Base-by-base conservation (phyloP, 2,329 filamentous ascomycete species). In the Stachybotrys chartarum region DNA sequence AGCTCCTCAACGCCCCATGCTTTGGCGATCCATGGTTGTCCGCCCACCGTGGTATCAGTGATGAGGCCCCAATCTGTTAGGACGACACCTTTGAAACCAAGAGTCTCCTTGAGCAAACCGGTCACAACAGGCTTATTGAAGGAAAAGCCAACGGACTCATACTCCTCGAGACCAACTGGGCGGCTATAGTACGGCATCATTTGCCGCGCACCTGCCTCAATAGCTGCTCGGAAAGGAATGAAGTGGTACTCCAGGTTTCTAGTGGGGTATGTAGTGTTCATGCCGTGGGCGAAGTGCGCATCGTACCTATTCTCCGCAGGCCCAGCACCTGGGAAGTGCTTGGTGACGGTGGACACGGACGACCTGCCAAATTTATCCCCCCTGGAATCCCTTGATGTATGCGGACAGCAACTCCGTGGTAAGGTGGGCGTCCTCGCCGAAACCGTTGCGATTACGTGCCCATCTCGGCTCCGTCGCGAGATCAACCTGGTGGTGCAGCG, bases 151-250 rank as follows among this genome's bases (percentile, higher is more conserved):
- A 79, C 74, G 12, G 35, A 39, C 30, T 73, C 61, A 54, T 77
- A 74, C 44, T 72, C 76, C 54, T 73, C 61, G 1, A 72, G 76
- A 6, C 71, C 74, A 24, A 78, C 70, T 0, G 78, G 77, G 1
- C 74, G 69, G 0, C 75, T 76, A 60, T 79, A 79, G 63, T 77
- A 78, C 0, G 76, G 76, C 77, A 81, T 79, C 54, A 81, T 79
- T 57, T 80, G 77, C 3, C 76, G 63, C 0, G 77, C 72, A 16
- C 77, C 77, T 2, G 75, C 77, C 1, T 70, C 72, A 44, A 80
- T 77, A 7, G 78, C 77, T 0, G 75, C 76, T 50, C 70, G 74
- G 68, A 80, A 80, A 0, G 78, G 77, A 17, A 73, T 75, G 16
- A 80, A 66, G 56, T 80, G 77, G 55, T 80, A 70, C 1, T 79